Evolutionary conservation across 805 yeast species (phyloP).

Genomic region (Yamadazyma kitorensis): DNA sequence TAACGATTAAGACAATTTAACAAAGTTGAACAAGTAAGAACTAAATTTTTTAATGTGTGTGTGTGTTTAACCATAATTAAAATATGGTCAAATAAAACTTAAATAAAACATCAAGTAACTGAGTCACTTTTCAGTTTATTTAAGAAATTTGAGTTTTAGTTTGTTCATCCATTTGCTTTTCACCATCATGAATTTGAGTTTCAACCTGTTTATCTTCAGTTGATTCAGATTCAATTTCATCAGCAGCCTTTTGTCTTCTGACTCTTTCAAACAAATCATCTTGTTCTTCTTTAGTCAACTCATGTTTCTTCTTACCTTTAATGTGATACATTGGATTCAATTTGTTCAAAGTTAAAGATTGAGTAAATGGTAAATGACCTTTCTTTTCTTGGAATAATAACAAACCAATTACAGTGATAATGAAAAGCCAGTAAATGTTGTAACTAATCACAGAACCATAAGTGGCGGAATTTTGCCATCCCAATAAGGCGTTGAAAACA

Average conservation of each 20-base stretch:
- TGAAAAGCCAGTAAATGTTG: conserved; percentile 78
- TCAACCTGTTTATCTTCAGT: conserved; percentile 12
- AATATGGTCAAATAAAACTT: neutral
- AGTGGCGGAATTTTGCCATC: conserved; percentile 98
- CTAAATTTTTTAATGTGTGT: conserved; percentile 8
- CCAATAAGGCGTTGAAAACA: conserved; percentile 88
- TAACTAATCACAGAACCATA: conserved; percentile 88
- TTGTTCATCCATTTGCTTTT: conserved; percentile 5
- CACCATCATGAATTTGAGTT: conserved; percentile 6
- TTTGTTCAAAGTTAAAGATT: conserved; percentile 33
- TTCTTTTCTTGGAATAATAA: conserved; percentile 81
- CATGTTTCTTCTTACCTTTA: conserved; percentile 59
- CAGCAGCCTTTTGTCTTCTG: conserved; percentile 17
- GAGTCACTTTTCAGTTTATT: too few relatives aligned
- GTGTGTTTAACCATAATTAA: conserved; percentile 5
- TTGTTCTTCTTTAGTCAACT: conserved; percentile 30
- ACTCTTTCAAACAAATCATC: conserved; percentile 35
- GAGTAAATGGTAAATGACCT: conserved; percentile 75
- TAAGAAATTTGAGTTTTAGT: conserved; percentile 4
- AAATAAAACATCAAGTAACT: too few relatives aligned
- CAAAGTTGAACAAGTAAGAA: conserved; percentile 1
- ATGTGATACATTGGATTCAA: conserved; percentile 76
- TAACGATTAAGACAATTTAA: neutral
- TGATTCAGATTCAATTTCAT: conserved; percentile 15
- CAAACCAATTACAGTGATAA: conserved; percentile 45